These are phyloP conservation scores for Protomyces lactucae-debilis DNA, from an alignment of 1,139 yeast species.

Conservation along the genomic window DNA sequence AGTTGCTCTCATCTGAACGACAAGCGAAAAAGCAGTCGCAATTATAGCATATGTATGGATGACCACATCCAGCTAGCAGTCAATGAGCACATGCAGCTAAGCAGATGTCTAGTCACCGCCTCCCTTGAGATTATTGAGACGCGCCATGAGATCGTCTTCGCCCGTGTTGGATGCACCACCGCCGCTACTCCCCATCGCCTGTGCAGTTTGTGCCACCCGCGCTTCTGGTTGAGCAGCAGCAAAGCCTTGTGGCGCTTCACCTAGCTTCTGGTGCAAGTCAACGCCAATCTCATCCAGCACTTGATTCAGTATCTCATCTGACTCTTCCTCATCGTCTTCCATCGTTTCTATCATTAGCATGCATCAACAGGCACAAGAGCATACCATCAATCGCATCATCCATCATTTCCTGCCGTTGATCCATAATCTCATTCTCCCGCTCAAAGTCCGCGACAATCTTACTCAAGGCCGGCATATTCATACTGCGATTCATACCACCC, in stretches of 20 bases:
- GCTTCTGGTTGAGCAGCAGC: conserved; percentile 17
- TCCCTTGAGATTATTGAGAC: conserved; percentile 21
- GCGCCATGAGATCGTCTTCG: conserved; percentile 25
- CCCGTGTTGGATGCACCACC: not conserved
- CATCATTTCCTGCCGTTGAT: conserved; percentile 97
- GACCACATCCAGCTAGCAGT: no score
- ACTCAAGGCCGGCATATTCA: conserved; percentile 86
- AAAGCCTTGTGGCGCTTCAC: conserved; percentile 29
- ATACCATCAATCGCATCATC: conserved; percentile 91
- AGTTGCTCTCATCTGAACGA: not conserved
- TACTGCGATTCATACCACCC: conserved; percentile 78
- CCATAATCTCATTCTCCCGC: conserved; percentile 91
- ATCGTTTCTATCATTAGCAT: conserved; percentile 39
- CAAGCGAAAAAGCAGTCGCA: not conserved
- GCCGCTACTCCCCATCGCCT: conserved; percentile 18
- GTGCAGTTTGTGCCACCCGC: conserved; percentile 19
- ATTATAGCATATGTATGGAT: not conserved
- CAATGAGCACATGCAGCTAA: no score
- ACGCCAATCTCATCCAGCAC: conserved; percentile 96
- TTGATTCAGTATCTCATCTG: conserved; percentile 84
- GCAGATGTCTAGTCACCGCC: not conserved
- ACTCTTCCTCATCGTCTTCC: conserved; percentile 54
- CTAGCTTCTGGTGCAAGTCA: conserved; percentile 55
- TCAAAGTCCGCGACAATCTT: conserved; percentile 94
- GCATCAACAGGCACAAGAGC: conserved; percentile 58